These are phyloP conservation scores for Fusarium continuum DNA, from an alignment of 2,329 filamentous ascomycete species.

Conservation along the genomic window DNA sequence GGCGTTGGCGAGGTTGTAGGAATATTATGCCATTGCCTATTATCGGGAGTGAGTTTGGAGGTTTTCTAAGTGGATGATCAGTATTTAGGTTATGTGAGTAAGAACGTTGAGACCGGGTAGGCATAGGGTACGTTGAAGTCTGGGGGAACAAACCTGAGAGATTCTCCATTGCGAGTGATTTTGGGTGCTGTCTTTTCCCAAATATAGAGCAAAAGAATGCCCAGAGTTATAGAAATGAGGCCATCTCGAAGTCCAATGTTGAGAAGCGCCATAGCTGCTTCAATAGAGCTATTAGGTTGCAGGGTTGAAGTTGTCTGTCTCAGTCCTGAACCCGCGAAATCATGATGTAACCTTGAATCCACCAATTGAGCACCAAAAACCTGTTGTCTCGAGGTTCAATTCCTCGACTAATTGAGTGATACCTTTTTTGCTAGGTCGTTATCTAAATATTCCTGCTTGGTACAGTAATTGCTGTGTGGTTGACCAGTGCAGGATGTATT, in stretches of 20 bases:
- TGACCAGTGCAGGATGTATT: background rate
- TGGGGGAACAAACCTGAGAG: conserved; percentile 22
- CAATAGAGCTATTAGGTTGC: background rate
- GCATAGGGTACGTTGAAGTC: background rate
- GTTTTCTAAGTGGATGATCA: conserved; percentile 48
- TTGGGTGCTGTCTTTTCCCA: conserved; percentile 1
- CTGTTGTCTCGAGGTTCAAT: background rate
- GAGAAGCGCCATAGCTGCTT: conserved; percentile 28
- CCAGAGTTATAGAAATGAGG: background rate
- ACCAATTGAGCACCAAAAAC: background rate
- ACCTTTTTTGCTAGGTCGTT: background rate
- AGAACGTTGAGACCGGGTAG: background rate
- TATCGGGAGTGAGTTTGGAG: conserved; percentile 62
- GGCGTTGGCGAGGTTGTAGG: conserved; percentile 65
- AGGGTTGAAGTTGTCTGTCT: conserved; percentile 18
- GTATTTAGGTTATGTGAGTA: too few species aligned
- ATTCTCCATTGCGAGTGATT: conserved; percentile 34
- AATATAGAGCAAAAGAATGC: background rate
- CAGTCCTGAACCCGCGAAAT: background rate
- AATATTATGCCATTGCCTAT: conserved; percentile 70
- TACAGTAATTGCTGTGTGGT: too few species aligned
- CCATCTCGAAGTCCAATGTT: background rate
- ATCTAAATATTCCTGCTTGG: background rate
- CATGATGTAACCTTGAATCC: conserved; percentile 26
- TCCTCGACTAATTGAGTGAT: background rate